These are phyloP conservation scores for Schizophyllum amplum DNA, from an alignment of 1,284 basidiomycete genomes.

Conservation along the genomic window DNA sequence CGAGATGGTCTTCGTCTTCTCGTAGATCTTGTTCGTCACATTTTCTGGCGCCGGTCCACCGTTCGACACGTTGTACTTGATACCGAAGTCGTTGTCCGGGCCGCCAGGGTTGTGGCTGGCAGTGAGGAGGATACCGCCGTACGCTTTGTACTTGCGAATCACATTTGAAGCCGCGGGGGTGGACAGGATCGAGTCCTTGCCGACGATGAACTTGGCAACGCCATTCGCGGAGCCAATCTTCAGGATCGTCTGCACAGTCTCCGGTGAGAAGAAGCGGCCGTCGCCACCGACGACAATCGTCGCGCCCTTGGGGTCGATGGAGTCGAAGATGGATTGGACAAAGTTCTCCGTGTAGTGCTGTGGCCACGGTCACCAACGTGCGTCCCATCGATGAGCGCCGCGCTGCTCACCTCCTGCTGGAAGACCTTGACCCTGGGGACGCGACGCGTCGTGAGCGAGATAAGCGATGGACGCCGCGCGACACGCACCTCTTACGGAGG, in stretches of 20 bases:
- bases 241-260: slow-evolving; percentile 87
- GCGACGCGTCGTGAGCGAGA: slow-evolving; percentile 5
- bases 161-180: slow-evolving; percentile 96
- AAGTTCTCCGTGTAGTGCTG: slow-evolving; percentile 99
- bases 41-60: slow-evolving; percentile 95
- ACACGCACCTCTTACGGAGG: slow-evolving; percentile 73
- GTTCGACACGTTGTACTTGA: slow-evolving; percentile 98
- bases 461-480: background rate
- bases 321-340: slow-evolving; percentile 89
- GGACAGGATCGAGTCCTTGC: slow-evolving; percentile 87
- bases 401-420: slow-evolving; percentile 63
- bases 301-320: slow-evolving; percentile 75
- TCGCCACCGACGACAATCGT: slow-evolving; percentile 97
- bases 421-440: slow-evolving; percentile 82
- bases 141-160: slow-evolving; percentile 93
- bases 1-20: slow-evolving; percentile 81
- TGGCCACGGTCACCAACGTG: slow-evolving; percentile 9
- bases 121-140: slow-evolving; percentile 96
- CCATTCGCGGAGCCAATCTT: slow-evolving; percentile 89
- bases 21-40: slow-evolving; percentile 91
- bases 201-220: slow-evolving; percentile 83
- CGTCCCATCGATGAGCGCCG: slow-evolving; percentile 15
- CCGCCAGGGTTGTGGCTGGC: slow-evolving; percentile 98
- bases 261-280: slow-evolving; percentile 89
- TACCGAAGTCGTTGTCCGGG: slow-evolving; percentile 95